Evolutionary conservation across 148 eudicot genomes (phyloP), one percentile per base, ranked within the genome.

Genomic region (Rhododendron molle): DNA sequence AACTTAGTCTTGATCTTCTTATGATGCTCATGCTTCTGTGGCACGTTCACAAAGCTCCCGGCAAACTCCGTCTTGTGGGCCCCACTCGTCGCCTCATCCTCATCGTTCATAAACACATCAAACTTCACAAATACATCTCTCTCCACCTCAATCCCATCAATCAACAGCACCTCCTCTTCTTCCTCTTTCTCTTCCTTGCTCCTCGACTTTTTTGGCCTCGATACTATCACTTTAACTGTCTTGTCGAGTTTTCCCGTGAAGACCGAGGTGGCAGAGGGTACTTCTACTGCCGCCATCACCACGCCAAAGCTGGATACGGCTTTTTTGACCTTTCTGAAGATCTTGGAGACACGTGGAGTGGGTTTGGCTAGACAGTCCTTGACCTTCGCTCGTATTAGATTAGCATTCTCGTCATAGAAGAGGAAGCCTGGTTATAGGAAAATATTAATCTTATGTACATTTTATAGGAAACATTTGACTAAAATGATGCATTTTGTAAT

Each of bases 31-130:
- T 88, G 92, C 73, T 88, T 93, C 69, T 94, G 98, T 2, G 98
- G 94, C 85, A 96, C 94, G 18, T 94, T 96, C 88, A 93, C 94
- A 78, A 92, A 96, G 46, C 99, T 96, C 11, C 99, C 99, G 1
- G 99, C 98, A 56, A 90, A 96, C 90, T 95, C 98, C 0, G 88
- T 89, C 85, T 88, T 91, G 12, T 91, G 89, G 34, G 92, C 87
- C 16, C 74, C 87, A 47, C 86, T 89, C 38, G 81, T 71, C 5
- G 85, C 80, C 40, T 91, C 98, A n/a, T 93, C 92, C 73, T 94
- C 96, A 34, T 93, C 99, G 67, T 96, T 96, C 7, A 96, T 85
- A 23, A 89, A 91, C 78, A 94, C 97, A 28, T 96, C 95, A 28
- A 95, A 96, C 81, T 94, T 95, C 8, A 89, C 94, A 21, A 87